These are phyloP conservation scores for Talaromyces stipitatus DNA, from an alignment of 495 filamentous ascomycete species.

Conservation along the genomic window DNA sequence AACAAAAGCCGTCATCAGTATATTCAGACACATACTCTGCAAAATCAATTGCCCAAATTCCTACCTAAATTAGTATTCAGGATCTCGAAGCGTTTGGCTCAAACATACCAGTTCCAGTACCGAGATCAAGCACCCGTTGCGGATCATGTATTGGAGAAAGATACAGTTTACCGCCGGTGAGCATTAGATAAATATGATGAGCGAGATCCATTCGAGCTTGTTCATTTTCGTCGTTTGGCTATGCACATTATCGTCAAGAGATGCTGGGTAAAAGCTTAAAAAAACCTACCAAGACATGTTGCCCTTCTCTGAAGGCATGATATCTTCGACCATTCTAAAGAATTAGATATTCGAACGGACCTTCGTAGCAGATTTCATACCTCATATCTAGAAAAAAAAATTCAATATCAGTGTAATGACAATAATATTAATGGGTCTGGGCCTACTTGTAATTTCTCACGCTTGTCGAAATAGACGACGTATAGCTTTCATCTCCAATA, in stretches of 20 bases:
- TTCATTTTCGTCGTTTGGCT: slow-evolving; percentile 32
- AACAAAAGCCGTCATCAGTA: not conserved
- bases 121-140: slow-evolving; percentile 58
- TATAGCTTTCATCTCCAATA: slow-evolving; percentile 8
- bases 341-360: not conserved
- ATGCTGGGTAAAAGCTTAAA: not conserved
- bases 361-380: not conserved
- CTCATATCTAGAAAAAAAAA: slow-evolving; percentile 2
- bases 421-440: not conserved
- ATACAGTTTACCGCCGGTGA: slow-evolving; percentile 50
- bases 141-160: slow-evolving; percentile 53
- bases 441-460: slow-evolving; percentile 9
- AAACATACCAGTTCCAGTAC: slow-evolving; percentile 47
- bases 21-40: slow-evolving; percentile 16
- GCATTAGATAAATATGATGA: slow-evolving; percentile 41
- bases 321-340: slow-evolving; percentile 61
- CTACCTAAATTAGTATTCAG: slow-evolving; percentile 23
- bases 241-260: not conserved
- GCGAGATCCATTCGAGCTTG: slow-evolving; percentile 38
- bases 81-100: not conserved
- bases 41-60: slow-evolving; percentile 57
- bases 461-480: slow-evolving; percentile 5
- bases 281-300: slow-evolving; percentile 48
- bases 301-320: slow-evolving; percentile 57
- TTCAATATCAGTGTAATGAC: not conserved